Conservation (phyloP, 345 rosid genomes). For the Populus alba region DNA sequence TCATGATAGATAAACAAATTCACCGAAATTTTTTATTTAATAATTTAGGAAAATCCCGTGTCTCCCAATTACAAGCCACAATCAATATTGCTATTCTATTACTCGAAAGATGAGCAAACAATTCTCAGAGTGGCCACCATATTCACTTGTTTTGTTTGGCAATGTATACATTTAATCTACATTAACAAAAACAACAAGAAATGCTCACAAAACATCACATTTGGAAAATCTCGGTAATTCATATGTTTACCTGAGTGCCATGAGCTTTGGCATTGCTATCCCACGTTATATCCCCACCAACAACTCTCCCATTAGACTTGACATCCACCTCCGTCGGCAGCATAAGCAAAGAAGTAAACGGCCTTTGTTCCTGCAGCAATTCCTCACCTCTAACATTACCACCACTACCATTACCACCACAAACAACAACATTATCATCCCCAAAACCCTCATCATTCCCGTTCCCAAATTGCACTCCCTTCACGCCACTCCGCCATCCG, state of each 20-base stretch:
- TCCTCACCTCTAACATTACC: neutral
- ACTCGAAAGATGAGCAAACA: neutral
- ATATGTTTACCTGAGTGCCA: conserved; percentile 51
- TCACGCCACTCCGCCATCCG: conserved; percentile 26
- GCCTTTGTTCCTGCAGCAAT: conserved; percentile 19
- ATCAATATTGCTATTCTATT: neutral
- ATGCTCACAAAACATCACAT: too few relatives aligned
- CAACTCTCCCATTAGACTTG: conserved; percentile 21
- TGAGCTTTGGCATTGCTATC: conserved; percentile 36
- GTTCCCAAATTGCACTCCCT: conserved; percentile 14
- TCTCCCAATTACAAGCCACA: neutral
- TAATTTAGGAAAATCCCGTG: neutral
- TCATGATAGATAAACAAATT: too few relatives aligned
- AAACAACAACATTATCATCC: too few relatives aligned
- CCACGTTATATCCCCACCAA: conserved; percentile 35
- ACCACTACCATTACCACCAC: neutral
- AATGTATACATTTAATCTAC: neutral
- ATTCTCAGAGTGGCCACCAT: neutral
- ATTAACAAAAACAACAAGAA: neutral
- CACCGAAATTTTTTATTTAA: neutral
- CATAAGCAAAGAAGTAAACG: conserved; percentile 43
- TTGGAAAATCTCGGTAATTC: neutral
- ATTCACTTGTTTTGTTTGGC: neutral
- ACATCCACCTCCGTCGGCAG: conserved; percentile 29
- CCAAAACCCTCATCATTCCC: conserved; percentile 10